Percentiles rank a stretch among this genome's conserved stretches.
Evolutionary conservation across 352 stramenopile species (phyloP).

Genomic region (Phytophthora quininea): DNA sequence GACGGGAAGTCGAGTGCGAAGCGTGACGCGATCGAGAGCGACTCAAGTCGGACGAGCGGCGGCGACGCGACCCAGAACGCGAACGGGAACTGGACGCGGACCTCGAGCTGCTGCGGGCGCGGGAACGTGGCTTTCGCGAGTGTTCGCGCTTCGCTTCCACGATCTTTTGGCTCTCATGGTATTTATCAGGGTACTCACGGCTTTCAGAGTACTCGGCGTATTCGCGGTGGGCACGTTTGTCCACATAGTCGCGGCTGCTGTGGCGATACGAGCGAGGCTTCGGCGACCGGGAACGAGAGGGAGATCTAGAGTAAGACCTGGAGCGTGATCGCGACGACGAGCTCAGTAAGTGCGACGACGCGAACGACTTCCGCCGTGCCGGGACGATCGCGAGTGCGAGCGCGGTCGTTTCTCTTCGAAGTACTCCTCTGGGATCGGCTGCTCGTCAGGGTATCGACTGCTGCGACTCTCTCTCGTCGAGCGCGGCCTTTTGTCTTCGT

Average conservation of each 20-base stretch:
- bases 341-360: slow-evolving; percentile 38
- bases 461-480: slow-evolving; percentile 14
- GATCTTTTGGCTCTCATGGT: slow-evolving; percentile 26
- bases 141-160: slow-evolving; percentile 25
- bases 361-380: slow-evolving; percentile 31
- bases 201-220: slow-evolving; percentile 10
- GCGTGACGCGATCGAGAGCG: slow-evolving; percentile 25
- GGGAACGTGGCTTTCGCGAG: slow-evolving; percentile 31
- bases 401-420: slow-evolving; percentile 29
- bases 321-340: slow-evolving; percentile 53
- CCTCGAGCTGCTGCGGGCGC: slow-evolving; percentile 44
- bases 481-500: slow-evolving; percentile 6
- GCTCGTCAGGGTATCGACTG: slow-evolving; percentile 14
- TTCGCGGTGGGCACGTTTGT: not conserved
- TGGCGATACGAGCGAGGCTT: slow-evolving; percentile 25
- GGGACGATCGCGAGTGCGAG: slow-evolving; percentile 43
- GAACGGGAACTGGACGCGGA: slow-evolving; percentile 48
- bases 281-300: slow-evolving; percentile 27
- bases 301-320: slow-evolving; percentile 42
- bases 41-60: slow-evolving; percentile 30
- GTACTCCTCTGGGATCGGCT: slow-evolving; percentile 12
- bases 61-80: slow-evolving; percentile 27
- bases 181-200: slow-evolving; percentile 4
- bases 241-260: slow-evolving; percentile 29
- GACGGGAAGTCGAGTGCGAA: slow-evolving; percentile 25